These are phyloP conservation scores for Pythium diclinum DNA, from an alignment of 352 stramenopile species.

Conservation along the genomic window DNA sequence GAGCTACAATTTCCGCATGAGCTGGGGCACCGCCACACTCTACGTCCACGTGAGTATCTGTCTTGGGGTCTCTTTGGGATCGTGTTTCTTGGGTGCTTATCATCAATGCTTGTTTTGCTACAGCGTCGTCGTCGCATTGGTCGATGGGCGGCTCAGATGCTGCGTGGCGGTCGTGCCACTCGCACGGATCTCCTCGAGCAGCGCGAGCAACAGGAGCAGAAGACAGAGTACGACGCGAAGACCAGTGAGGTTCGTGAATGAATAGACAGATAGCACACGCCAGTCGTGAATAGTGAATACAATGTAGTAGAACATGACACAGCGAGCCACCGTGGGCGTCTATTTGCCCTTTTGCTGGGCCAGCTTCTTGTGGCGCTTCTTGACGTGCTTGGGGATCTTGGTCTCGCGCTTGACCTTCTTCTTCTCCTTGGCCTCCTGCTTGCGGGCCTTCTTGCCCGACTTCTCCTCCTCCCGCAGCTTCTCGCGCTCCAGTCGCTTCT, in stretches of 20 bases:
- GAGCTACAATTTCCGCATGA: slow-evolving; percentile 72
- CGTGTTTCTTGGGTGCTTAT: slow-evolving; percentile 2
- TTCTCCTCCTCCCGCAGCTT: slow-evolving; percentile 53
- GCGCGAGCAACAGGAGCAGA: slow-evolving; percentile 30
- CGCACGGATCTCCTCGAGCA: slow-evolving; percentile 68
- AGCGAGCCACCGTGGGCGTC: not conserved
- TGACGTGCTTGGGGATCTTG: slow-evolving; percentile 99
- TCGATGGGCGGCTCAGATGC: slow-evolving; percentile 81
- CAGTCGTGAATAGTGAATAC: not conserved
- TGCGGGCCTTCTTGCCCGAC: slow-evolving; percentile 90
- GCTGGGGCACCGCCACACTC: slow-evolving; percentile 75
- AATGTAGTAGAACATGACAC: not conserved
- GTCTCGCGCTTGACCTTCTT: slow-evolving; percentile 92
- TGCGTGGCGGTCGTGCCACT: slow-evolving; percentile 68
- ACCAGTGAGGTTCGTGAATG: slow-evolving; percentile 18
- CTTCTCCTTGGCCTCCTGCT: slow-evolving; percentile 94
- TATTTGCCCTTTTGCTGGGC: slow-evolving; percentile 87
- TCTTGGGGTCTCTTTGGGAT: not conserved
- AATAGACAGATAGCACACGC: not conserved
- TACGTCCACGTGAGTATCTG: slow-evolving; percentile 75
- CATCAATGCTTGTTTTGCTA: not conserved
- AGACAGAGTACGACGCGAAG: slow-evolving; percentile 21
- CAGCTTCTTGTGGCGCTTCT: slow-evolving; percentile 97
- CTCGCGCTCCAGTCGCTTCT: slow-evolving; percentile 74
- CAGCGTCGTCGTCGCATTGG: slow-evolving; percentile 80